These are phyloP conservation scores for Xanthoconium purpureum DNA, from an alignment of 768 basidiomycete species.

Conservation along the genomic window DNA sequence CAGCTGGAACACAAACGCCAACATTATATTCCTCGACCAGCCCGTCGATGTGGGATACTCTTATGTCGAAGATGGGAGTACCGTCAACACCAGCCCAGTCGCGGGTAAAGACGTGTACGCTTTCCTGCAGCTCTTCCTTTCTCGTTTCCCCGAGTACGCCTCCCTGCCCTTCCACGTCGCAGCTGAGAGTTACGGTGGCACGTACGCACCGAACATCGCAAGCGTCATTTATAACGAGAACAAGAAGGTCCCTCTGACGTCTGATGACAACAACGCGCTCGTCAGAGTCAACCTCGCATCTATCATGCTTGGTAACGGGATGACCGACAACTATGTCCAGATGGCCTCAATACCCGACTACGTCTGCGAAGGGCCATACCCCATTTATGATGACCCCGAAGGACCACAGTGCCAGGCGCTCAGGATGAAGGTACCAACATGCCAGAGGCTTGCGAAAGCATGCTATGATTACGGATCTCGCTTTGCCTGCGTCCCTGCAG, in stretches of 20 bases:
- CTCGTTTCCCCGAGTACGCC: slow-evolving; percentile 73
- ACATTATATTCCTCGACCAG: slow-evolving; percentile 61
- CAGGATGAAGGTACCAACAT: slow-evolving; percentile 63
- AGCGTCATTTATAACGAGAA: slow-evolving; percentile 79
- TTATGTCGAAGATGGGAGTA: slow-evolving; percentile 71
- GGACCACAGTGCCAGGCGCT: slow-evolving; percentile 66
- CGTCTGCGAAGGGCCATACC: slow-evolving; percentile 78
- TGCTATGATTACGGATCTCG: slow-evolving; percentile 65
- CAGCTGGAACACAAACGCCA: slow-evolving; percentile 80
- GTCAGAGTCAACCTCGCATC: slow-evolving; percentile 78
- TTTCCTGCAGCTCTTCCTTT: slow-evolving; percentile 77
- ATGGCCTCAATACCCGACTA: slow-evolving; percentile 80
- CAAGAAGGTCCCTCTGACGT: slow-evolving; percentile 46
- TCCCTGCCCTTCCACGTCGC: slow-evolving; percentile 72
- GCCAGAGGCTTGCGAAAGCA: slow-evolving; percentile 66
- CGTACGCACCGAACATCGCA: slow-evolving; percentile 84
- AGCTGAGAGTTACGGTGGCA: slow-evolving; percentile 77
- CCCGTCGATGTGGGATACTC: slow-evolving; percentile 91
- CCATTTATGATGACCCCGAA: slow-evolving; percentile 69
- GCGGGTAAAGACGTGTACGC: slow-evolving; percentile 90
- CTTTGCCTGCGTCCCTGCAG: slow-evolving; percentile 70
- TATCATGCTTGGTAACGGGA: slow-evolving; percentile 83
- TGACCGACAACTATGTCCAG: slow-evolving; percentile 81
- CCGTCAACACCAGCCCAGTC: slow-evolving; percentile 75
- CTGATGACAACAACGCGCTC: slow-evolving; percentile 37